Conservation (phyloP, 345 rosid genomes). For the Eucalyptus rudis region DNA sequence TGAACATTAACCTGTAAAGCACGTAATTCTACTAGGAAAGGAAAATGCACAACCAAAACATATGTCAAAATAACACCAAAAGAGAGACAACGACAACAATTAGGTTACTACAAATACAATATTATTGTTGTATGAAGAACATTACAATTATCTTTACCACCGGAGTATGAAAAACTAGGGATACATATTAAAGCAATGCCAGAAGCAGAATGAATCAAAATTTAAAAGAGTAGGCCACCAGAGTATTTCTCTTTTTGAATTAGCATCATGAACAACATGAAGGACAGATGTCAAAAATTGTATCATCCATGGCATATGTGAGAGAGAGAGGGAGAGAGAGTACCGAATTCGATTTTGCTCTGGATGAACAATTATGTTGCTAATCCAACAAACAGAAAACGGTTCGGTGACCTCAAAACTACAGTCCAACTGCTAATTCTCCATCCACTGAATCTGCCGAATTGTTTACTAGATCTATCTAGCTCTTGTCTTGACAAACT, state of each 20-base stretch:
- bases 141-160: background rate
- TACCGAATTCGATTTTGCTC: background rate
- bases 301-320: background rate
- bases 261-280: background rate
- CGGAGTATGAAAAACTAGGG: background rate
- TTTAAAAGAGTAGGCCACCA: background rate
- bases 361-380: background rate
- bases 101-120: background rate
- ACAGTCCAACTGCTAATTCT: background rate
- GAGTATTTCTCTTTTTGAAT: background rate
- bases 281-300: background rate
- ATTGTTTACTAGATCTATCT: slow-evolving; percentile 1
- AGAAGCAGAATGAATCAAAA: background rate
- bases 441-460: background rate
- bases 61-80: background rate
- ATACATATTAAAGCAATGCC: background rate
- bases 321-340: background rate
- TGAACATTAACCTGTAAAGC: background rate
- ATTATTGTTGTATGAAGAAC: background rate
- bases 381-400: background rate
- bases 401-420: background rate
- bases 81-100: background rate
- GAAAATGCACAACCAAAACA: background rate
- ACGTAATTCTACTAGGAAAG: background rate
- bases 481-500: slow-evolving; percentile 49